Conservation (phyloP, 106 monocot species). For the Allium fistulosum region DNA sequence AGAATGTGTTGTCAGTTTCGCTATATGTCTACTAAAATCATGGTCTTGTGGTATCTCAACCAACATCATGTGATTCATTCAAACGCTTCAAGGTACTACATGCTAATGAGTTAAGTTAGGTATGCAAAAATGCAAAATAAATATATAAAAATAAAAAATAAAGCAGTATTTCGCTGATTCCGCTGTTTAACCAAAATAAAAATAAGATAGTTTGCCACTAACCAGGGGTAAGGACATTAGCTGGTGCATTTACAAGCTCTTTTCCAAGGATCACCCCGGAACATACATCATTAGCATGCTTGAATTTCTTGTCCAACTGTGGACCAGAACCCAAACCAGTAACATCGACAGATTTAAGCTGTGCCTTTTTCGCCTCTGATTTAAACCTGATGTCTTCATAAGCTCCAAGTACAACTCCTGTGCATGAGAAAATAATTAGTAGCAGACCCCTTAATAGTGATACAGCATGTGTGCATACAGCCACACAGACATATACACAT, state of each 20-base stretch:
- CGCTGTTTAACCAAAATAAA: neutral
- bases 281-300: constrained; percentile 54
- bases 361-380: constrained; percentile 52
- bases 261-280: constrained; percentile 62
- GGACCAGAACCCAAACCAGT: constrained; percentile 55
- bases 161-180: neutral
- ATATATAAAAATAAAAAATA: neutral
- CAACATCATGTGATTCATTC: too few species aligned
- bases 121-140: too few species aligned
- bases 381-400: constrained; percentile 78
- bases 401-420: constrained; percentile 55
- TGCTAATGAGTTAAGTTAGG: too few species aligned
- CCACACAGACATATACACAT: too few species aligned
- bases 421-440: neutral
- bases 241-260: constrained; percentile 86
- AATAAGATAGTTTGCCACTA: neutral
- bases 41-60: too few species aligned
- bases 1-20: too few species aligned
- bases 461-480: too few species aligned
- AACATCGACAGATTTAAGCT: constrained; percentile 57
- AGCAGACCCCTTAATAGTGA: too few species aligned
- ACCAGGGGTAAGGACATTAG: constrained; percentile 90
- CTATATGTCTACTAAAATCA: too few species aligned
- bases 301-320: constrained; percentile 50
- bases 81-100: too few species aligned